These are phyloP conservation scores for Scleroderma bovista DNA, from an alignment of 768 basidiomycete genomes.

Conservation along the genomic window DNA sequence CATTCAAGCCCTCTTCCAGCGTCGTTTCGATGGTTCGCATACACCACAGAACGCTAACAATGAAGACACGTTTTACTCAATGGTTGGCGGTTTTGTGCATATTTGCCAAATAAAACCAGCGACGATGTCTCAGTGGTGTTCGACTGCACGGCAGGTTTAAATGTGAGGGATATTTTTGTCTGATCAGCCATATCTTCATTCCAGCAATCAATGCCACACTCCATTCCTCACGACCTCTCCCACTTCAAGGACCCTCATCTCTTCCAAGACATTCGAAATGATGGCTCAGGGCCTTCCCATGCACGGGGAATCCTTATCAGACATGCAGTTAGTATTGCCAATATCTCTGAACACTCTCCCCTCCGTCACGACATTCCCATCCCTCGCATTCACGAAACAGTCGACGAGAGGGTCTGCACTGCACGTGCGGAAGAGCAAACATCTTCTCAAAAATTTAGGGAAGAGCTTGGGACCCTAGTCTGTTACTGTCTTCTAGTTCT, in stretches of 20 bases:
- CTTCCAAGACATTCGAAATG: neutral
- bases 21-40: too few relatives aligned
- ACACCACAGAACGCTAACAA: too few relatives aligned
- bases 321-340: neutral
- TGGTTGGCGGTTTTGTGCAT: too few relatives aligned
- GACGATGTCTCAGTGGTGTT: too few relatives aligned
- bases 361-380: slow-evolving; percentile 44
- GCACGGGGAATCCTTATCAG: neutral
- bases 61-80: too few relatives aligned
- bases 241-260: slow-evolving; percentile 32
- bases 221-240: slow-evolving; percentile 62
- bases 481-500: slow-evolving; percentile 70
- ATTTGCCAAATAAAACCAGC: too few relatives aligned
- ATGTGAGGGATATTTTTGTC: too few relatives aligned
- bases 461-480: slow-evolving; percentile 54
- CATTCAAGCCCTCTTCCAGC: too few relatives aligned
- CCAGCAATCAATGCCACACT: slow-evolving; percentile 33
- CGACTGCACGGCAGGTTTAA: too few relatives aligned
- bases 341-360: slow-evolving; percentile 49
- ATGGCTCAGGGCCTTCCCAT: slow-evolving; percentile 20
- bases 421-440: slow-evolving; percentile 18
- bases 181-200: too few relatives aligned
- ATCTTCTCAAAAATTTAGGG: slow-evolving; percentile 37
- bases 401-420: slow-evolving; percentile 21
- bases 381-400: slow-evolving; percentile 50